These are phyloP conservation scores for Paraphaeosphaeria minitans DNA, from an alignment of 2,329 filamentous ascomycete species.

Conservation along the genomic window DNA sequence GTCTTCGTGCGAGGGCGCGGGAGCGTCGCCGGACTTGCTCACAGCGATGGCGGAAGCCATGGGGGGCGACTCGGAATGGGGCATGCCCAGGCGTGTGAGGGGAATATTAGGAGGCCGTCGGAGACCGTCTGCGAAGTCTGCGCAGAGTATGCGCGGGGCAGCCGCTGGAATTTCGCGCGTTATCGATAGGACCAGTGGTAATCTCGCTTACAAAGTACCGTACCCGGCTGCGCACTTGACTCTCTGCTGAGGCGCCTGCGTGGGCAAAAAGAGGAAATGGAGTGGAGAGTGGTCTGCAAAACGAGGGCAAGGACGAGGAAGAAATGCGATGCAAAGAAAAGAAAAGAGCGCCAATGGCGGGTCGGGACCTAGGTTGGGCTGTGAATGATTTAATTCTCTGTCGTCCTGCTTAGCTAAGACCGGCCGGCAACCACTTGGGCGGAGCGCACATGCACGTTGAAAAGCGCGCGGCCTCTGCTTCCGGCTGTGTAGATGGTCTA, in stretches of 20 bases:
- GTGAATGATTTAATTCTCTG: constrained; percentile 8
- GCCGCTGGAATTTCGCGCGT: constrained; percentile 5
- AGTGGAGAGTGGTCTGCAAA: constrained; percentile 8
- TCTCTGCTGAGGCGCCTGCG: constrained; percentile 1
- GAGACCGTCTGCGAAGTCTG: neutral
- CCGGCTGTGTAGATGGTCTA: neutral
- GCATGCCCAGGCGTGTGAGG: constrained; percentile 45
- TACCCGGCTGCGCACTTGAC: neutral
- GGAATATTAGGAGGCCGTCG: neutral
- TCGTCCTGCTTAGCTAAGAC: neutral
- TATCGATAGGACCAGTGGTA: constrained; percentile 8
- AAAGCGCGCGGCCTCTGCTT: neutral
- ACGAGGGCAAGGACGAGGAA: neutral
- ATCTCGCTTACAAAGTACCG: neutral
- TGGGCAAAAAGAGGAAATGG: neutral
- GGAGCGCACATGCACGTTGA: constrained; percentile 6
- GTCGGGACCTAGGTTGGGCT: constrained; percentile 7
- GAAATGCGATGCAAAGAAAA: neutral
- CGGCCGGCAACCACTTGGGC: neutral
- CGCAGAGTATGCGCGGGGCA: constrained; percentile 4
- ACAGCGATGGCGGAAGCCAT: constrained; percentile 55
- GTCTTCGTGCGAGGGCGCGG: constrained; percentile 54
- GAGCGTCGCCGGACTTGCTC: constrained; percentile 49
- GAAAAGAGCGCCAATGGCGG: neutral
- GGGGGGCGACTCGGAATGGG: constrained; percentile 57